phyloP scores from a whole-genome alignment of 2,329 filamentous ascomycete species.

The Didymellaceae sp. region DNA sequence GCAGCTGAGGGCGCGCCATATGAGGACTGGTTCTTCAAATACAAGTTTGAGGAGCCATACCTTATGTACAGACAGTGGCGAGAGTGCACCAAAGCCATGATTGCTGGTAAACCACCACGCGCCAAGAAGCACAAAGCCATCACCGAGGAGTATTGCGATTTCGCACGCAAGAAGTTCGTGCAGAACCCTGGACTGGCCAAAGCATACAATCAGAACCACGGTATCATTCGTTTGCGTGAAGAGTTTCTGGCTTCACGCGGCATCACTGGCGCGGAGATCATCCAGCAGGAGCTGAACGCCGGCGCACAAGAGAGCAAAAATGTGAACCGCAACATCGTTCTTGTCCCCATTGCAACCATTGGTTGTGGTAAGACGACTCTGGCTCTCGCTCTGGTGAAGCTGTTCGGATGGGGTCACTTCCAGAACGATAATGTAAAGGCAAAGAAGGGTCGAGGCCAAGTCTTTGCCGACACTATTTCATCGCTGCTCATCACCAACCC shows the following conservation, averaged over 20 bases:
- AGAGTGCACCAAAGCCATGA: conserved; percentile 91
- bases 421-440: conserved; percentile 96
- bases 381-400: conserved; percentile 76
- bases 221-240: conserved; percentile 89
- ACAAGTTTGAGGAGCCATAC: conserved; percentile 99
- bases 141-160: conserved; percentile 88
- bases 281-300: conserved; percentile 70
- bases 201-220: conserved; percentile 85
- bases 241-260: conserved; percentile 86
- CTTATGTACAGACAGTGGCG: conserved; percentile 99
- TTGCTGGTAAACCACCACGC: conserved; percentile 73
- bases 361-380: conserved; percentile 97
- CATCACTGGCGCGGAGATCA: conserved; percentile 86
- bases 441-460: conserved; percentile 73
- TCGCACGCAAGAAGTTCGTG: conserved; percentile 75
- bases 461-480: conserved; percentile 76
- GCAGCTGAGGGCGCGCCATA: conserved; percentile 62
- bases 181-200: conserved; percentile 71
- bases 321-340: conserved; percentile 72
- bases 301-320: conserved; percentile 60
- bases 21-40: conserved; percentile 99
- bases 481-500: conserved; percentile 68
- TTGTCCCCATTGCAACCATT: conserved; percentile 92
- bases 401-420: conserved; percentile 91
- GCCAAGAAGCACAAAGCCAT: conserved; percentile 88